Conservation (phyloP, 202 grass and related monocot species). For the Setaria italica region DNA sequence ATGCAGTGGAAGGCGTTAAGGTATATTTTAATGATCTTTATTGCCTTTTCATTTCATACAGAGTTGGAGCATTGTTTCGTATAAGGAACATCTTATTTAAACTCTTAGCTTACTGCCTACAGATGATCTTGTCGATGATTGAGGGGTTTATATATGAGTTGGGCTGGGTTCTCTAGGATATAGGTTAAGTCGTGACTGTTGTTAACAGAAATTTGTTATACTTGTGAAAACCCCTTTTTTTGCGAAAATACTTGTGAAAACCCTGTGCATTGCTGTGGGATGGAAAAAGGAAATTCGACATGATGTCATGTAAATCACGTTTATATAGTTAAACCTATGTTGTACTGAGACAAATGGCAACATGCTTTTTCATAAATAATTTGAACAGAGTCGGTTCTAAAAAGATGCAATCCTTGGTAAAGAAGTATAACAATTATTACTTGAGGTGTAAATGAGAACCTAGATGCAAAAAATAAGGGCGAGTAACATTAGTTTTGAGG, state of each 20-base stretch:
- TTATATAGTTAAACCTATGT: not conserved
- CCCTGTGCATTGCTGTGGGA: not conserved
- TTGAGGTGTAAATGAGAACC: conserved; percentile 9
- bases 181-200: not conserved
- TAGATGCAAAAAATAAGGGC: not conserved
- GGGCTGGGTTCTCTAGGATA: not conserved
- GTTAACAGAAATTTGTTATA: not conserved
- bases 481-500: not conserved
- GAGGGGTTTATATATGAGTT: not conserved
- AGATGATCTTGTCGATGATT: conserved; percentile 2
- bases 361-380: not conserved
- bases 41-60: not conserved
- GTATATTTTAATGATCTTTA: conserved; percentile 22
- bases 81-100: not conserved
- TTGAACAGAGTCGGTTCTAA: not conserved
- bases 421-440: not conserved
- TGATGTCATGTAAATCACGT: not conserved
- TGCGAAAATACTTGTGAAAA: not conserved
- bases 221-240: not conserved
- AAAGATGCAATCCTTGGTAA: conserved; percentile 18
- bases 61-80: not conserved
- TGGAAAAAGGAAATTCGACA: not conserved
- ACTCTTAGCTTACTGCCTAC: not conserved
- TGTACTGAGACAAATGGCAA: not conserved
- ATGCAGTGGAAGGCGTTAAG: conserved; percentile 38